These are phyloP conservation scores for Globisporangium sylvaticum DNA, from an alignment of 352 stramenopile genomes.

Conservation along the genomic window DNA sequence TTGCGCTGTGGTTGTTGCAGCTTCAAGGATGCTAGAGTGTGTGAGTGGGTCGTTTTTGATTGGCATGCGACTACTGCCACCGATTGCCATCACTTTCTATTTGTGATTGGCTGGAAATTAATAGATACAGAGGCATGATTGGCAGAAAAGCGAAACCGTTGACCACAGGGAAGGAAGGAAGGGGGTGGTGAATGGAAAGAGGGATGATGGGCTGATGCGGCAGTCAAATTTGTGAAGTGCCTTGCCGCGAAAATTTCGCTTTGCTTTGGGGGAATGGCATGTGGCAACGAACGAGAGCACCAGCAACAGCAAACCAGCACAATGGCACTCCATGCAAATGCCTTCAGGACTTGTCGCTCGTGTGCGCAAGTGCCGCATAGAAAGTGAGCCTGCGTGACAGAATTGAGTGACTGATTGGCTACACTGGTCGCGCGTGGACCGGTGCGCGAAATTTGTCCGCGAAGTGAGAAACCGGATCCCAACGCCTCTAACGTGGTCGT, in stretches of 20 bases:
- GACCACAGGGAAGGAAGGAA: too few relatives aligned
- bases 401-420: neutral
- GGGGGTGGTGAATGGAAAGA: too few relatives aligned
- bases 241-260: neutral
- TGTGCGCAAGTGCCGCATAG: neutral
- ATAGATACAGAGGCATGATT: neutral
- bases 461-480: slow-evolving; percentile 5
- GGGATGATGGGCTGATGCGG: neutral
- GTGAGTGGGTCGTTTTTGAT: neutral
- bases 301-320: neutral
- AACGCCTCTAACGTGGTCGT: too few relatives aligned
- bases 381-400: neutral
- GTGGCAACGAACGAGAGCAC: neutral
- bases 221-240: neutral
- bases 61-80: slow-evolving; percentile 1
- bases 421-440: neutral
- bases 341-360: neutral
- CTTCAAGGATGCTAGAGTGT: slow-evolving; percentile 2
- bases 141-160: neutral
- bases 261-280: neutral
- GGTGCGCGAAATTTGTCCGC: slow-evolving; percentile 4
- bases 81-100: neutral
- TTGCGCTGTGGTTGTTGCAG: neutral
- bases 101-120: slow-evolving; percentile 3
- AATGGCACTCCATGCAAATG: neutral